Conservation (phyloP, 352 stramenopile genomes). For the Phytophthora fragariaefolia region DNA sequence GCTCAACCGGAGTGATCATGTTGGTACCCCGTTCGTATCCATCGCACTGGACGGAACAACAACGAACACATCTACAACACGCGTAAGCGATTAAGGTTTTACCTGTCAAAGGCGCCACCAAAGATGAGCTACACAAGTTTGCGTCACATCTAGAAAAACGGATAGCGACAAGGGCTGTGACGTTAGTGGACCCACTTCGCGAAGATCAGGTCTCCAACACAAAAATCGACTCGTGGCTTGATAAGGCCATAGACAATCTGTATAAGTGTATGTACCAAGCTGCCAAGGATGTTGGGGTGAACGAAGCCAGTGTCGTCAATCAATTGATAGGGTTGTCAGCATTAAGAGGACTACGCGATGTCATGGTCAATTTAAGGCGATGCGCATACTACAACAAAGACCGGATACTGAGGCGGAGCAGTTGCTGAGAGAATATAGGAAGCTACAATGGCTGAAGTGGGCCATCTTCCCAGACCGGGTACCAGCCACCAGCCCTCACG, state of each 20-base stretch:
- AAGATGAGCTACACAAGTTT: neutral
- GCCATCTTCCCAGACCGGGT: neutral
- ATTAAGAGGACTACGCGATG: neutral
- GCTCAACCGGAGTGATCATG: neutral
- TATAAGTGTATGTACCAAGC: neutral
- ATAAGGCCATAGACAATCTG: neutral
- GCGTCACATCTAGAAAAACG: neutral
- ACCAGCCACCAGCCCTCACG: neutral
- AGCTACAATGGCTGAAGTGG: neutral
- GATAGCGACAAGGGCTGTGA: neutral
- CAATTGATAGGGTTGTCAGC: neutral
- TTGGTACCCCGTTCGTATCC: neutral
- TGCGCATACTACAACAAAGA: neutral
- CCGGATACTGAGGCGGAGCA: neutral
- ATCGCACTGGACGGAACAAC: too few relatives aligned
- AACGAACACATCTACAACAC: neutral
- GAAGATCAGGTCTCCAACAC: neutral
- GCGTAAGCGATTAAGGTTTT: neutral
- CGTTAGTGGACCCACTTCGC: neutral
- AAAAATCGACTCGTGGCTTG: neutral
- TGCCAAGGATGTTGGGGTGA: too few relatives aligned
- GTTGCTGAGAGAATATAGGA: neutral
- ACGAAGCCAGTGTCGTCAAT: neutral
- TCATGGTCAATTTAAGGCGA: constrained; percentile 4
- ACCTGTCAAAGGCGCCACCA: neutral